Evolutionary conservation across 305 asterid species (phyloP).

Genomic region (Withania somnifera): DNA sequence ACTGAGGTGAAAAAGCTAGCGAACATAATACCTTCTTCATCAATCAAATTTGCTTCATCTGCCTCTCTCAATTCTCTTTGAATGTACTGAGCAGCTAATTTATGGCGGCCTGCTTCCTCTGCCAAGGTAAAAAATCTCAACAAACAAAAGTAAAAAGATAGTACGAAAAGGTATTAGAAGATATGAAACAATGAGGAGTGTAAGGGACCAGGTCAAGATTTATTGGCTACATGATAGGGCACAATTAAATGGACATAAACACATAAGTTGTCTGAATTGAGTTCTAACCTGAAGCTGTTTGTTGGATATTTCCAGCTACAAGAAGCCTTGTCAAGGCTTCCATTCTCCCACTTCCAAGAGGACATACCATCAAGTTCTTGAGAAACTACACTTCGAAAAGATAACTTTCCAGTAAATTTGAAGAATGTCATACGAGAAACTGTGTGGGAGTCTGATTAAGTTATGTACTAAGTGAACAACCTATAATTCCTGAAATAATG

Average conservation of each 20-base stretch:
- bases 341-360: slow-evolving; percentile 64
- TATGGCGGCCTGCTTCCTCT: slow-evolving; percentile 46
- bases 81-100: slow-evolving; percentile 37
- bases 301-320: slow-evolving; percentile 39
- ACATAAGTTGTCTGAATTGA: background rate
- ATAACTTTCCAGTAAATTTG: slow-evolving; percentile 18
- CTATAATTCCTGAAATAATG: background rate
- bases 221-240: background rate
- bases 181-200: background rate
- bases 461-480: background rate
- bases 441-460: background rate
- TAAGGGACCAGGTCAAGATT: background rate
- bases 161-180: background rate
- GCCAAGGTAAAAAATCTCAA: background rate
- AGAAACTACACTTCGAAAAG: slow-evolving; percentile 8
- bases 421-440: background rate
- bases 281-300: slow-evolving; percentile 37
- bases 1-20: slow-evolving; percentile 2
- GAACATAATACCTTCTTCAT: slow-evolving; percentile 55
- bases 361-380: slow-evolving; percentile 55
- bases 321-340: slow-evolving; percentile 65
- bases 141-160: background rate
- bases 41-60: slow-evolving; percentile 73
- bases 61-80: slow-evolving; percentile 50
- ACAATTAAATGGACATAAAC: background rate